Evolutionary conservation across 2,329 filamentous ascomycete genomes (phyloP), one percentile per base, ranked within the genome.

Genomic region (Sarocladiaceae sp.): DNA sequence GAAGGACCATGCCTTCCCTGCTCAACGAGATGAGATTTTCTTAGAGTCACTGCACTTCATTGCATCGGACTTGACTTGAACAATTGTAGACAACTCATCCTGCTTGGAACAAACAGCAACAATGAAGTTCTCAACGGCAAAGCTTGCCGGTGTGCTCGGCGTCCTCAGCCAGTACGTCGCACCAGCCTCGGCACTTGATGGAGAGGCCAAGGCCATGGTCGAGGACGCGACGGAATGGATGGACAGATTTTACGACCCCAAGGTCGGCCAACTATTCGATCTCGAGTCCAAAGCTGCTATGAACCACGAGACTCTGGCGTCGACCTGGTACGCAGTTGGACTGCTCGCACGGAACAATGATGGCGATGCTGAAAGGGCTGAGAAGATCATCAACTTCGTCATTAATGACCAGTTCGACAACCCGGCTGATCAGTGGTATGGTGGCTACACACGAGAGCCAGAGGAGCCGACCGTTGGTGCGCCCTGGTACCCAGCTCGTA

Each of bases 401-500:
- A 77, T 83, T 47, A 61, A 54, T 3, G 74, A 65, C 10, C 80
- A 84, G 58, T 76, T 75, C 59, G 79, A 77, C 53, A 70, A 79
- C 17, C 64, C 70, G 2, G 68, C 70, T 2, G 69, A 74, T 35
- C 77, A 81, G 60, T 86, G 81, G 81, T 83, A 68, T 54, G 78
- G 74, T 25, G 72, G 74, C 52, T 83, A 82, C 57, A 76, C 79
- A 37, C 66, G 71, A 23, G 71, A 78, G 35, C 77, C 79, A 0
- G 79, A 84, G 56, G 76, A 85, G 61, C 82, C 82, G 0, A 73
- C 72, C 2, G 75, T 85, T 4, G 80, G 80, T 17, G 75, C 71
- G 2, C 49, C 65, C 2, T 63, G 67, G n/a, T 85, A 85, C 55
- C 70, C 72, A 1, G 63, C 71, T 12, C 59, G 62, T 2, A 79